These are phyloP conservation scores for Boletellus emodensis DNA, from an alignment of 768 basidiomycete genomes.

Conservation along the genomic window DNA sequence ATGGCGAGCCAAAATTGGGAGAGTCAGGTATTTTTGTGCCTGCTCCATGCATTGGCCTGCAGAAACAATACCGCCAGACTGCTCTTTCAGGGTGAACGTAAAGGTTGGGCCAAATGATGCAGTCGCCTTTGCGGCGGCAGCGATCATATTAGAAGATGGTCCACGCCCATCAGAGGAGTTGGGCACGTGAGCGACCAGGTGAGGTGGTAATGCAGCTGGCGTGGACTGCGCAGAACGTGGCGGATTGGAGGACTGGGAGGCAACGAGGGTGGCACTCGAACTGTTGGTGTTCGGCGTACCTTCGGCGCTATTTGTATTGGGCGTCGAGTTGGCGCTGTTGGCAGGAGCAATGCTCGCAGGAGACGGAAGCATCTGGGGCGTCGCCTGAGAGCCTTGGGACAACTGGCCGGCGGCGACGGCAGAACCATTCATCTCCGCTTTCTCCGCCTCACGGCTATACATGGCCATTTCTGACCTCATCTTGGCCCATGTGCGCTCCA, in stretches of 20 bases:
- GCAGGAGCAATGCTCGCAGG: constrained; percentile 65
- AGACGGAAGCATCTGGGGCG: constrained; percentile 77
- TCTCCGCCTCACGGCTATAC: constrained; percentile 34
- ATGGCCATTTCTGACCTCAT: constrained; percentile 32
- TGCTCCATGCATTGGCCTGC: constrained; percentile 42
- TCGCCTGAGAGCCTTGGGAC: constrained; percentile 33
- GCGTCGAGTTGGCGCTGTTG: constrained; percentile 75
- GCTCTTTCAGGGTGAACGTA: constrained; percentile 26
- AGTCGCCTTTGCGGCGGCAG: constrained; percentile 30
- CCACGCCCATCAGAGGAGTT: constrained; percentile 28
- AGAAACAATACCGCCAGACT: constrained; percentile 37
- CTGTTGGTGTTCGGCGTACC: constrained; percentile 48
- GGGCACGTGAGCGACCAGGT: constrained; percentile 28
- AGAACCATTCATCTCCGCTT: constrained; percentile 32
- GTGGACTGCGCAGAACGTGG: constrained; percentile 25
- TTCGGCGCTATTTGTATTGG: constrained; percentile 52
- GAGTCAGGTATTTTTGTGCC: constrained; percentile 54
- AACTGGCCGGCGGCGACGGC: constrained; percentile 25
- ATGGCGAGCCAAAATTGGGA: constrained; percentile 63
- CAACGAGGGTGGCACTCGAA: constrained; percentile 20
- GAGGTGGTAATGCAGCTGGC: constrained; percentile 42
- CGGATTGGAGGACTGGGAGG: constrained; percentile 24
- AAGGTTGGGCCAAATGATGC: constrained; percentile 27
- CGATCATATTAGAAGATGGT: constrained; percentile 26
- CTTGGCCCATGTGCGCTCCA: constrained; percentile 33